These are phyloP conservation scores for Gliomastix tumulicola DNA, from an alignment of 2,329 filamentous ascomycete genomes.

Conservation along the genomic window DNA sequence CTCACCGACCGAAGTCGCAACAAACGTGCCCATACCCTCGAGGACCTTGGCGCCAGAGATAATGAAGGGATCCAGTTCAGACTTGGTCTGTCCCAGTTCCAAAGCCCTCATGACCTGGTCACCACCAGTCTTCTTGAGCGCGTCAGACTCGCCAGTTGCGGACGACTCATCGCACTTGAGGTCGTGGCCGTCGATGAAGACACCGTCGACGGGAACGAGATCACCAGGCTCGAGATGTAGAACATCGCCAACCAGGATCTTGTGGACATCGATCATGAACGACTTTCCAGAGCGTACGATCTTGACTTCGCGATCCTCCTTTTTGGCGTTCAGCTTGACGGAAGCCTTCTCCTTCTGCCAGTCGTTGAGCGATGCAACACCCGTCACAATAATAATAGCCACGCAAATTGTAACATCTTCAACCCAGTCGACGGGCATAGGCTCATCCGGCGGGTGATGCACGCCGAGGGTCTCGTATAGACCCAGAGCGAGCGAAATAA, in stretches of 20 bases:
- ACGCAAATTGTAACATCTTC: conserved; percentile 63
- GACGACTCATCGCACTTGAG: conserved; percentile 66
- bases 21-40: conserved; percentile 45
- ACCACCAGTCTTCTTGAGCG: conserved; percentile 58
- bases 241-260: conserved; percentile 63
- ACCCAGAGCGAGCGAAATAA: conserved; percentile 59
- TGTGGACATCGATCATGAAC: conserved; percentile 55
- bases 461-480: conserved; percentile 58
- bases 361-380: conserved; percentile 57
- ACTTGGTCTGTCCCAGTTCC: conserved; percentile 25
- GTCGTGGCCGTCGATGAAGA: conserved; percentile 52
- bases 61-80: conserved; percentile 59
- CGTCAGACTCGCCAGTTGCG: conserved; percentile 66
- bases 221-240: conserved; percentile 64
- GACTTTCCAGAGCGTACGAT: conserved; percentile 61
- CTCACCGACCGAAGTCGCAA: conserved; percentile 48
- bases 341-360: conserved; percentile 64
- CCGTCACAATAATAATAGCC: conserved; percentile 56
- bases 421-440: conserved; percentile 52
- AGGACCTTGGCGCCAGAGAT: conserved; percentile 54
- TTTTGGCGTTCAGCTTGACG: conserved; percentile 52
- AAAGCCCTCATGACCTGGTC: conserved; percentile 51
- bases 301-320: conserved; percentile 59
- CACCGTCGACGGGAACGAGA: conserved; percentile 62
- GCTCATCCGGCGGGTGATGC: conserved; percentile 31